Base-by-base conservation (phyloP, 345 rosid genomes). In the Bretschneidera sinensis region DNA sequence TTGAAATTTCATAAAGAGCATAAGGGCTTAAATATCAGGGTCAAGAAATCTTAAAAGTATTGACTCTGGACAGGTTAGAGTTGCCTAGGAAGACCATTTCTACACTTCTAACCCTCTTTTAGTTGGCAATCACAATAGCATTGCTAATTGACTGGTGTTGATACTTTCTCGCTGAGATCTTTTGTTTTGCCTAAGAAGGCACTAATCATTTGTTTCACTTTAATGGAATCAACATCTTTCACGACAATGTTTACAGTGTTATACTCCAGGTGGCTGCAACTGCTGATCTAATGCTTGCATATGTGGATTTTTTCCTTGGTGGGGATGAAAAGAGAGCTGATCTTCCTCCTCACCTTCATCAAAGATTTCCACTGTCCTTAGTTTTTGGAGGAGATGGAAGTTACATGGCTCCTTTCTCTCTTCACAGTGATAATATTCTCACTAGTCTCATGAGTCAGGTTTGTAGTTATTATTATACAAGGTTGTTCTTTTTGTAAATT, bases 381-480 rank as follows among this genome's bases (percentile, higher is more conserved):
- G 63, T 83, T 55, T 92, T 92, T 64, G 95, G 98, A 56, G 96
- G 98, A 4, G 84, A 88, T 45, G 98, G 98, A 75, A 86, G 96
- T 72, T 92, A 88, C 80, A 83, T 88, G 96, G 78, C 96, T 61
- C 88, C 88, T 45, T 85, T 88, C 66, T 83, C 77, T 70, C 90
- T 92, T 74, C 95, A 86, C 61, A 88, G 77, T 60, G 98, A 92
- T 56, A 88, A 86, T 55, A 82, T 85, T 49, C 66, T 88, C 18
- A 92, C 98, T n/a, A 86, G 92, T 81, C 86, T 92, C 22, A 70
- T 86, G 86, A 82, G 90, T 66, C 95, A 92, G 96, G 98, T 88
- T 35, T 55, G 76, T 70, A 34, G 9, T 60, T 25, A 16, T 65
- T 59, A 43, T 66, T 5, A 24, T 52, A 22, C 3, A 39, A 39